These are phyloP conservation scores for Puccinellia tenuiflora DNA, from an alignment of 176 grass and related monocot genomes.

Conservation along the genomic window DNA sequence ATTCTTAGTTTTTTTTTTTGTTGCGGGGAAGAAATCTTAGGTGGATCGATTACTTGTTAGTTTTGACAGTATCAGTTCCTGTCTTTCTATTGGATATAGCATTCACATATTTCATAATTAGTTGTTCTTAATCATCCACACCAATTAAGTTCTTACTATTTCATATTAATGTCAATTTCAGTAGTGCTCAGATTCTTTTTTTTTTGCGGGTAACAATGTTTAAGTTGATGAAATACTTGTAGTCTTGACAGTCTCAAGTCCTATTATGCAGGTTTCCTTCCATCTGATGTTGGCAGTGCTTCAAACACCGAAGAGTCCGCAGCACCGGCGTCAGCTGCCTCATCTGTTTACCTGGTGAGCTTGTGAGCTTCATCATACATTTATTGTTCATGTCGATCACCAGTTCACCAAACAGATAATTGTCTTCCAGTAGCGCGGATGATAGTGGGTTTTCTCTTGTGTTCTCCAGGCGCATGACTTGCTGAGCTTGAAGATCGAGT, in stretches of 20 bases:
- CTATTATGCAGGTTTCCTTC: not conserved
- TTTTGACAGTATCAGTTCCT: not conserved
- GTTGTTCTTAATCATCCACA: not conserved
- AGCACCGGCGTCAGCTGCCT: not conserved
- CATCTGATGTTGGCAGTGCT: not conserved
- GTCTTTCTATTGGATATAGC: not conserved
- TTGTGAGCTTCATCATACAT: not conserved
- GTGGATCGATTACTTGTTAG: not conserved
- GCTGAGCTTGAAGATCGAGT: not conserved
- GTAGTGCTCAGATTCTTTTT: too few relatives aligned
- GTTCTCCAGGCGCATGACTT: not conserved
- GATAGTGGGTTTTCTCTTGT: not conserved
- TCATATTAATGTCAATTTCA: not conserved
- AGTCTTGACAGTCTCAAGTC: not conserved
- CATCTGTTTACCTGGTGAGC: not conserved
- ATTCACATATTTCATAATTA: not conserved
- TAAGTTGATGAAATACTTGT: not conserved
- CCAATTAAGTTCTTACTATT: not conserved
- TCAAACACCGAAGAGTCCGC: not conserved
- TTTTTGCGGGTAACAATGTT: too few relatives aligned
- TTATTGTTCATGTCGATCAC: not conserved
- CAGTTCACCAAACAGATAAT: not conserved
- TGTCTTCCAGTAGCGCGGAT: not conserved
- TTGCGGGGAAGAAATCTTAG: too few relatives aligned
- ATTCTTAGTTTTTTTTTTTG: not conserved